A percentile compares a stretch with the other conserved stretches of the same genome.
These are phyloP conservation scores for Neurospora discreta DNA, from an alignment of 495 filamentous ascomycete genomes.

Conservation along the genomic window DNA sequence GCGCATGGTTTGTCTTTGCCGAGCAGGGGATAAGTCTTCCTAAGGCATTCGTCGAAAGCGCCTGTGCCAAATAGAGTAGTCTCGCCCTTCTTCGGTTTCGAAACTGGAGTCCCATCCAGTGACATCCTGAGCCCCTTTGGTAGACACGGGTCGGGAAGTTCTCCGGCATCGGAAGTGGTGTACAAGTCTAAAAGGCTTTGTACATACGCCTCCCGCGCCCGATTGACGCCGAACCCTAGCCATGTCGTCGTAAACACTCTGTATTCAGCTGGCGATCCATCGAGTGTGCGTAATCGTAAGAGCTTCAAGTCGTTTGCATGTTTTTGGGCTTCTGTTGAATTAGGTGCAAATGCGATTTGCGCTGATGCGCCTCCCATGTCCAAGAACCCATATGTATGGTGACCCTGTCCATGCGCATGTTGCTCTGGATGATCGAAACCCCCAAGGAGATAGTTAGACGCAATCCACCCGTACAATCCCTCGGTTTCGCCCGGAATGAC, in stretches of 20 bases:
- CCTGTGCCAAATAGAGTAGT: slow-evolving; percentile 66
- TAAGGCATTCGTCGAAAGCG: slow-evolving; percentile 73
- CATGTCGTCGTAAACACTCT: slow-evolving; percentile 90
- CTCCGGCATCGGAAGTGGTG: slow-evolving; percentile 39
- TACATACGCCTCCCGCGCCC: slow-evolving; percentile 75
- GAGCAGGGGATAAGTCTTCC: slow-evolving; percentile 71
- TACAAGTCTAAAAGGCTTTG: slow-evolving; percentile 52
- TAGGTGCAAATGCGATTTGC: slow-evolving; percentile 95
- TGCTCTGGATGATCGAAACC: slow-evolving; percentile 73
- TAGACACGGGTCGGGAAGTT: slow-evolving; percentile 86
- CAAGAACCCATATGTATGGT: slow-evolving; percentile 94
- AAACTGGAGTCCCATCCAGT: slow-evolving; percentile 43
- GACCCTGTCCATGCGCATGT: slow-evolving; percentile 67
- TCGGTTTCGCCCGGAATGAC: slow-evolving; percentile 97
- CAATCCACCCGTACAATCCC: slow-evolving; percentile 96
- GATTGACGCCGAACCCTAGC: slow-evolving; percentile 91
- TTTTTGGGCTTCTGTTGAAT: slow-evolving; percentile 78
- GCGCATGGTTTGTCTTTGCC: slow-evolving; percentile 80
- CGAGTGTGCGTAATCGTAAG: slow-evolving; percentile 68
- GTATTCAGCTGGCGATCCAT: slow-evolving; percentile 68
- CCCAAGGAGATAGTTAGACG: slow-evolving; percentile 93
- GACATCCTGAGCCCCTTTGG: slow-evolving; percentile 64
- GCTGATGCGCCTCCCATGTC: slow-evolving; percentile 98
- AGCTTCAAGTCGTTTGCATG: slow-evolving; percentile 86
- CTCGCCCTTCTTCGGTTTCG: slow-evolving; percentile 15